These are phyloP conservation scores for Rhazya stricta DNA, from an alignment of 257 asterid species.

Conservation along the genomic window DNA sequence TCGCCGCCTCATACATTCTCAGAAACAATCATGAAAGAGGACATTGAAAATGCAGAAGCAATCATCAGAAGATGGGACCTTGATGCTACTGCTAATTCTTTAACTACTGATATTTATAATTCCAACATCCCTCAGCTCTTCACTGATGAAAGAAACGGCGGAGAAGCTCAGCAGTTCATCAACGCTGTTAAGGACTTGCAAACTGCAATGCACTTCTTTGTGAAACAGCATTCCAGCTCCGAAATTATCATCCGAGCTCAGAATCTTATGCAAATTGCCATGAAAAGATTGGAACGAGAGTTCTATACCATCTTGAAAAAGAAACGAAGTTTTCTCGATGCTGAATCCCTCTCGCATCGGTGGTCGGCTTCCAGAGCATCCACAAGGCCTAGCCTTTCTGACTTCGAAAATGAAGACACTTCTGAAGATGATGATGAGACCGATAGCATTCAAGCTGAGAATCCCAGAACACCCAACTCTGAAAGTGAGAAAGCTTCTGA, in stretches of 20 bases:
- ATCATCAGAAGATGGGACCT: slow-evolving; percentile 40
- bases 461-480: neutral
- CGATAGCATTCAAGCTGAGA: neutral
- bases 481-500: slow-evolving; percentile 15
- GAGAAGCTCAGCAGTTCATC: slow-evolving; percentile 40
- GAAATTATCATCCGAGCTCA: slow-evolving; percentile 50
- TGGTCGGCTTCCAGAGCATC: slow-evolving; percentile 26
- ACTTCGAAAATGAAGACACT: slow-evolving; percentile 29
- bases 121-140: slow-evolving; percentile 32
- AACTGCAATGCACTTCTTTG: slow-evolving; percentile 49
- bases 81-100: slow-evolving; percentile 19
- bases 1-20: slow-evolving; percentile 35
- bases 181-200: slow-evolving; percentile 41
- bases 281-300: slow-evolving; percentile 63
- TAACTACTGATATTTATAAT: neutral
- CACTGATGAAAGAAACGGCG: slow-evolving; percentile 24
- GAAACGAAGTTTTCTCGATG: slow-evolving; percentile 42
- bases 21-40: slow-evolving; percentile 51
- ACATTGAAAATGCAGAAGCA: slow-evolving; percentile 42
- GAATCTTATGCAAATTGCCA: slow-evolving; percentile 58
- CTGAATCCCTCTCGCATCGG: slow-evolving; percentile 46
- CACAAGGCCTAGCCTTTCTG: slow-evolving; percentile 32
- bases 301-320: slow-evolving; percentile 41
- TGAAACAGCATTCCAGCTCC: slow-evolving; percentile 33
- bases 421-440: slow-evolving; percentile 35